Percentiles rank a stretch among this genome's conserved stretches.
Evolutionary conservation across 768 basidiomycete species (phyloP).

Genomic region (Leccinum imitatum): DNA sequence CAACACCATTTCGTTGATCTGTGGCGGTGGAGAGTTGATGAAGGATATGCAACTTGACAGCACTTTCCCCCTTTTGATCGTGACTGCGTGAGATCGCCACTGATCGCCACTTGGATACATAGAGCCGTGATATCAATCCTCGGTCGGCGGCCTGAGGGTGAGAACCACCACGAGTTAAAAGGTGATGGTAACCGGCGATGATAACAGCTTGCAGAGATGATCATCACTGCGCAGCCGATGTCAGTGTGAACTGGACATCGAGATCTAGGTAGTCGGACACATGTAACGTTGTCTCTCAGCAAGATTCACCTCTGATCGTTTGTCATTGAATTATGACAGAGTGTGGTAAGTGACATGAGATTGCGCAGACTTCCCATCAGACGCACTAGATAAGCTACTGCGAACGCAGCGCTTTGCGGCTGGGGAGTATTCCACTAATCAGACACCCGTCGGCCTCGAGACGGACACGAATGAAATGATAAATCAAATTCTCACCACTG

Average conservation of each 20-base stretch:
- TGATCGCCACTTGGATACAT: not conserved
- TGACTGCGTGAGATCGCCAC: constrained; percentile 2
- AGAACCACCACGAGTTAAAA: not conserved
- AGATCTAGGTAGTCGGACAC: not conserved
- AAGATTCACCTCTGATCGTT: no score
- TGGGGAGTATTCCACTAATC: no score
- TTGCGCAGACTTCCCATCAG: no score
- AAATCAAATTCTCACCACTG: not conserved
- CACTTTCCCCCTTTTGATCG: constrained; percentile 9
- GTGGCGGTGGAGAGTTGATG: not conserved
- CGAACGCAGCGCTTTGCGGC: no score
- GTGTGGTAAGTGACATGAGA: no score
- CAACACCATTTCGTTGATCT: constrained; percentile 17
- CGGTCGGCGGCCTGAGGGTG: not conserved
- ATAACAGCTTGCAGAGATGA: not conserved
- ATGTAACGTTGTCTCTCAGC: no score
- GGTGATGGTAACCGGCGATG: not conserved
- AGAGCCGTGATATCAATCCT: not conserved
- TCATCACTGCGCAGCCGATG: not conserved
- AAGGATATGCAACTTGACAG: not conserved
- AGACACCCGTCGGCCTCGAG: no score
- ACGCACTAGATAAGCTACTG: no score
- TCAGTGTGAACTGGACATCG: constrained; percentile 1
- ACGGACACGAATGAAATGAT: no score
- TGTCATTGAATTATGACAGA: no score